Conservation (phyloP, 768 basidiomycete species). For the Agaricus sinodeliciosus region DNA sequence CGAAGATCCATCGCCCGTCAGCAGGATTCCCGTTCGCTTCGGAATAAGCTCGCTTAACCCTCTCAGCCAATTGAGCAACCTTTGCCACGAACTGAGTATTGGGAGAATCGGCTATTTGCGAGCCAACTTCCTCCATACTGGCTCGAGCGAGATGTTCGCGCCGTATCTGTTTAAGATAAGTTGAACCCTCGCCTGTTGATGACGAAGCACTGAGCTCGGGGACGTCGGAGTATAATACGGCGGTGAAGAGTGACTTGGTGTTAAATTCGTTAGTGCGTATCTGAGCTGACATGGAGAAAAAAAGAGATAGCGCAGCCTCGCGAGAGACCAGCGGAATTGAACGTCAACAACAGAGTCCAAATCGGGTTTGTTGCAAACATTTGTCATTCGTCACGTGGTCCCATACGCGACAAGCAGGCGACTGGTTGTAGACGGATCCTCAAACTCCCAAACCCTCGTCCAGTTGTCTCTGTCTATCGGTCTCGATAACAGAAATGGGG, state of each 20-base stretch:
- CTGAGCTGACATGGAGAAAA: not conserved
- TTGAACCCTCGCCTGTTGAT: not conserved
- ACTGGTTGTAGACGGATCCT: not conserved
- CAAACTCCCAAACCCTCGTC: not conserved
- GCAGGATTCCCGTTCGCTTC: constrained; percentile 7
- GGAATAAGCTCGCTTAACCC: constrained; percentile 2
- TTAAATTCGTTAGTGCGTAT: not conserved
- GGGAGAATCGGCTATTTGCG: not conserved
- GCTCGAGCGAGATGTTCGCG: constrained; percentile 10
- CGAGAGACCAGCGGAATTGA: not conserved
- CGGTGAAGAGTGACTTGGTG: constrained; percentile 4
- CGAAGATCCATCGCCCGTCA: constrained; percentile 7
- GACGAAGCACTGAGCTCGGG: constrained; percentile 1
- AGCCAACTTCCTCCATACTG: constrained; percentile 6
- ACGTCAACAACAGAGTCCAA: not conserved
- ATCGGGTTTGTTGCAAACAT: not conserved
- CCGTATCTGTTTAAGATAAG: constrained; percentile 1
- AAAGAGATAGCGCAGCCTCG: not conserved
- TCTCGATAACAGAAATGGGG: too few relatives aligned
- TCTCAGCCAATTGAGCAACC: not conserved
- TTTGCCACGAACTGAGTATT: not conserved
- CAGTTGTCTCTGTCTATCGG: too few relatives aligned
- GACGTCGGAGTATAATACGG: constrained; percentile 1
- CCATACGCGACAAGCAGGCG: not conserved
- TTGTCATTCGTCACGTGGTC: constrained; percentile 1